Evolutionary conservation across 352 stramenopile genomes (phyloP).

Genomic region (Globisporangium echinulatum): DNA sequence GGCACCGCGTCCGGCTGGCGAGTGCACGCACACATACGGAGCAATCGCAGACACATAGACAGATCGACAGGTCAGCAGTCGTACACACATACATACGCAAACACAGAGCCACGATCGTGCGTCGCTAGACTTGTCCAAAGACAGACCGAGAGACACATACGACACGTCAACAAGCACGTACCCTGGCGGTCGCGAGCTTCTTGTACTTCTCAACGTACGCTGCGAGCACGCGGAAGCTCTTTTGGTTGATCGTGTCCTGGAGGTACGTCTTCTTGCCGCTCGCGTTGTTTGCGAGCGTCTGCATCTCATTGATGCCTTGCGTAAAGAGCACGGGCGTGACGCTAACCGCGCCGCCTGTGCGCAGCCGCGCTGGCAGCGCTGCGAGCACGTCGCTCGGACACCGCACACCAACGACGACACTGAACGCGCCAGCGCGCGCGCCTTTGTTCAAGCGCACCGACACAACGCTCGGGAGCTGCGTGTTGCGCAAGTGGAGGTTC

Average conservation of each 20-base stretch:
- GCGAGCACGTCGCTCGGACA: conserved; percentile 34
- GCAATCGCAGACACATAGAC: not conserved
- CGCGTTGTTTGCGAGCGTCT: conserved; percentile 70
- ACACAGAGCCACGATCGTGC: not conserved
- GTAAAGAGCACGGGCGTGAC: conserved; percentile 68
- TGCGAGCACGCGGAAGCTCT: conserved; percentile 54
- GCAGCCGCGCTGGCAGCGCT: conserved; percentile 40
- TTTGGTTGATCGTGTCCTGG: conserved; percentile 71
- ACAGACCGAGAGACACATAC: not conserved
- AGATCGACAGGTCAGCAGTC: not conserved
- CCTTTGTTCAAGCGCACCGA: conserved; percentile 62
- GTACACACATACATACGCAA: not conserved
- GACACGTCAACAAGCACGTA: conserved; percentile 10
- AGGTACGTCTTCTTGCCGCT: conserved; percentile 61
- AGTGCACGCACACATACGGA: conserved; percentile 5
- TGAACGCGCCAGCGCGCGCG: conserved; percentile 28
- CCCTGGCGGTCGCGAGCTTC: conserved; percentile 27
- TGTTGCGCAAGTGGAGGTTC: conserved; percentile 75
- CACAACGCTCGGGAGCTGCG: conserved; percentile 61
- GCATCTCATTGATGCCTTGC: conserved; percentile 79
- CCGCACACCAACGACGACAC: conserved; percentile 50
- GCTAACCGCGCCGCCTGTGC: conserved; percentile 34
- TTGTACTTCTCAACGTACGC: conserved; percentile 63
- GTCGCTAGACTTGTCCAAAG: not conserved
- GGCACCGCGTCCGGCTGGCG: conserved; percentile 34